Conservation (phyloP, 2,329 filamentous ascomycete genomes). For the Exserohilum rostratum region DNA sequence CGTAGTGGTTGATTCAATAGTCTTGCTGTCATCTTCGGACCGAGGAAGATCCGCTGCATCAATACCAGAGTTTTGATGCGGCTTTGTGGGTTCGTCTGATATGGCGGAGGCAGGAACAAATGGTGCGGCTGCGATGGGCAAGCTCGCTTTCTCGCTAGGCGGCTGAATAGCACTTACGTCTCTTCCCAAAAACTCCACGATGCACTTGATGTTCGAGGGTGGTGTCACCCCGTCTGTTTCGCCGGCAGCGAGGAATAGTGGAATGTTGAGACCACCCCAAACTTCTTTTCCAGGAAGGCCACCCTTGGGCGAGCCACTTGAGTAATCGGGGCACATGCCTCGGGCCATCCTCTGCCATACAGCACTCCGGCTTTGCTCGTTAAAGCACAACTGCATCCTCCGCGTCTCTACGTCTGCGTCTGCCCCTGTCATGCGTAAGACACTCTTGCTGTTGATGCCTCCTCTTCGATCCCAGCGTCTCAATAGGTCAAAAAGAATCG, state of each 20-base stretch:
- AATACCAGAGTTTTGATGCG: constrained; percentile 45
- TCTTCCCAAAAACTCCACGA: constrained; percentile 57
- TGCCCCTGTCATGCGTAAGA: constrained; percentile 75
- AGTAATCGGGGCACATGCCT: constrained; percentile 69
- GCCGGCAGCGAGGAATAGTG: constrained; percentile 79
- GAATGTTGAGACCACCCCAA: constrained; percentile 75
- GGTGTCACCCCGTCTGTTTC: constrained; percentile 78
- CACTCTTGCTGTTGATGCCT: constrained; percentile 77
- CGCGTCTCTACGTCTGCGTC: constrained; percentile 70
- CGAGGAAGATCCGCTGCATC: constrained; percentile 38
- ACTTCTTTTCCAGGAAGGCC: constrained; percentile 72
- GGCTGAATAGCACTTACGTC: constrained; percentile 43
- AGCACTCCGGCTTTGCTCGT: constrained; percentile 79
- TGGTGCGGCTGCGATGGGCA: constrained; percentile 59
- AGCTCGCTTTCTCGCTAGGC: constrained; percentile 43
- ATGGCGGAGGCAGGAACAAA: constrained; percentile 46
- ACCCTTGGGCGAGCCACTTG: constrained; percentile 59
- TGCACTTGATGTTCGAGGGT: constrained; percentile 71
- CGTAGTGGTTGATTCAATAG: constrained; percentile 19
- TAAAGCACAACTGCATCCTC: constrained; percentile 74
- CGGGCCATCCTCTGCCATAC: constrained; percentile 83
- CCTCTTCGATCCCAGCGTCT: constrained; percentile 79
- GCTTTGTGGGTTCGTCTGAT: constrained; percentile 27
- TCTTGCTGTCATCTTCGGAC: constrained; percentile 22
- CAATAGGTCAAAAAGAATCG: constrained; percentile 75